Conservation (phyloP, 306 rosid species). For the Casuarina cunninghamiana region DNA sequence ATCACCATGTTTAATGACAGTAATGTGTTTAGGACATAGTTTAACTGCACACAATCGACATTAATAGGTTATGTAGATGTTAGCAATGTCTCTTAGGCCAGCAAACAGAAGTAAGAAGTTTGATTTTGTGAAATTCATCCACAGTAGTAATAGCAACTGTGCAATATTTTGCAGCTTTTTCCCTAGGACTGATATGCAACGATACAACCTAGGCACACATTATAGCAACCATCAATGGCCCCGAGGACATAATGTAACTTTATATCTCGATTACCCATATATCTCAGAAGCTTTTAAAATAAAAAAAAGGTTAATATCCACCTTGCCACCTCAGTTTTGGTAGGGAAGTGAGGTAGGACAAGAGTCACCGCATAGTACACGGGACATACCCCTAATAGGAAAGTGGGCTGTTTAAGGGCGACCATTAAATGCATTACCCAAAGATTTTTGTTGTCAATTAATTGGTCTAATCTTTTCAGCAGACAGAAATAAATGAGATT, state of each 20-base stretch:
- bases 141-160: no score
- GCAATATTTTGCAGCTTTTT: not conserved
- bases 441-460: not conserved
- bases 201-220: not conserved
- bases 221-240: not conserved
- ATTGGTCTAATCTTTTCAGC: not conserved
- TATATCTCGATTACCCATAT: no score
- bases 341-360: not conserved
- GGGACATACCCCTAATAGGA: not conserved
- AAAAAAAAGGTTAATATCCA: not conserved
- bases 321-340: not conserved
- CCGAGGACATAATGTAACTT: no score
- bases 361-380: not conserved
- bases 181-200: not conserved
- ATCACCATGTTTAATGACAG: constrained; percentile 83
- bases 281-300: not conserved
- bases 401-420: not conserved
- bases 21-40: constrained; percentile 74
- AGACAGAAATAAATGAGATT: not conserved
- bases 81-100: constrained; percentile 15
- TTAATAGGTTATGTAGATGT: not conserved
- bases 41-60: constrained; percentile 53
- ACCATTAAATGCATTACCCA: not conserved
- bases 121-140: not conserved
- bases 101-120: constrained; percentile 1